Percentiles rank a stretch among this genome's conserved stretches.
phyloP scores from a whole-genome alignment of 768 basidiomycete genomes.

The Mycena amicta region DNA sequence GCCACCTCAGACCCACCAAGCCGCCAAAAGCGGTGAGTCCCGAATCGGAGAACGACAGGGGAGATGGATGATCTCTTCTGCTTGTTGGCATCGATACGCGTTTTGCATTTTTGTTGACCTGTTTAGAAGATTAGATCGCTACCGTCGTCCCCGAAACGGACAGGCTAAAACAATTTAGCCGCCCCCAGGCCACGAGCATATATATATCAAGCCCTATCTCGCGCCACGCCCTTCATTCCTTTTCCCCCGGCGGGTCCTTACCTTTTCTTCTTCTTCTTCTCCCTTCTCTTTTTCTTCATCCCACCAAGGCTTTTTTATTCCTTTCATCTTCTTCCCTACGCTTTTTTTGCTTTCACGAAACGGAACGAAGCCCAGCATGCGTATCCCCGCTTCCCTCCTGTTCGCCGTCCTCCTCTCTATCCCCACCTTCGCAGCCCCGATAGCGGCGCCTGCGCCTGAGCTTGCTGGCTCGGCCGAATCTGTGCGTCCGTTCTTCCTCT shows the following conservation, averaged over 20 bases:
- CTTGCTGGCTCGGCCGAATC: not conserved
- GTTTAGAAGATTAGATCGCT: no score
- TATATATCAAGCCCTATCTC: not conserved
- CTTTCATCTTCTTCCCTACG: not conserved
- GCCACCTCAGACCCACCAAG: no score
- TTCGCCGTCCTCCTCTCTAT: constrained; percentile 5
- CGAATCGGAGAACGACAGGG: not conserved
- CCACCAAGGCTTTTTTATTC: not conserved
- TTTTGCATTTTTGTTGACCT: not conserved
- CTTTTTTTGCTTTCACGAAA: not conserved
- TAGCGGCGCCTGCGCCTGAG: not conserved
- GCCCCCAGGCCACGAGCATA: not conserved
- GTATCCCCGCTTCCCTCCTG: not conserved
- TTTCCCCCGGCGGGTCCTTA: not conserved
- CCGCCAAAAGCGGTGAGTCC: not conserved
- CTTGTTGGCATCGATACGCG: not conserved
- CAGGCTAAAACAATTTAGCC: no score
- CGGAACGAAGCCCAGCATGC: constrained; percentile 2
- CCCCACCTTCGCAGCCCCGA: constrained; percentile 1
- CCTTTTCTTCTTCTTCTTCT: not conserved
- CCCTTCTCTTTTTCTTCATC: not conserved
- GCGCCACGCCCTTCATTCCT: not conserved
- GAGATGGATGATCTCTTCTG: not conserved
- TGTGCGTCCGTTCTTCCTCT: no score
- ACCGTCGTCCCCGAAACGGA: no score